These are phyloP conservation scores for Chaetomidium leptoderma DNA, from an alignment of 495 filamentous ascomycete genomes.

Conservation along the genomic window DNA sequence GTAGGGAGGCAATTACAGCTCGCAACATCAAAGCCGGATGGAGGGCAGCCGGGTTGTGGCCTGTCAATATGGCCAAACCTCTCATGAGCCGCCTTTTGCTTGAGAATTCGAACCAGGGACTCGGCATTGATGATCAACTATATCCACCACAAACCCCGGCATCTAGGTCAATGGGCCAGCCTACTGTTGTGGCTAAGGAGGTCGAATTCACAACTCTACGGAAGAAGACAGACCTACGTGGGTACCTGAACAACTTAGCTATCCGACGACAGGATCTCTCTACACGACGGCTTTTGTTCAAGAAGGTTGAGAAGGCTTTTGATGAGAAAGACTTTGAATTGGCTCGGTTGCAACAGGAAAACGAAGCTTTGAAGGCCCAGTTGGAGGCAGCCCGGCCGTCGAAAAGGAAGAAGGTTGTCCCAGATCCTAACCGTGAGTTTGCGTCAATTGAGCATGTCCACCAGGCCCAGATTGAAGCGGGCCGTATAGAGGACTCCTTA, in stretches of 20 bases:
- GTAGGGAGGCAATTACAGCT: not conserved
- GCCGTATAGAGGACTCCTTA: too few species aligned
- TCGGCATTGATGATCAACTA: not conserved
- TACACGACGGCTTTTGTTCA: not conserved
- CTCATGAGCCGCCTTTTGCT: not conserved
- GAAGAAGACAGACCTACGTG: not conserved
- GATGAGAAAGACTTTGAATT: constrained; percentile 1
- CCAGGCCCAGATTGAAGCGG: too few species aligned
- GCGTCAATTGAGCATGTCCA: too few species aligned
- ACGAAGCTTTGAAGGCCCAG: not conserved
- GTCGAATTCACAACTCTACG: not conserved
- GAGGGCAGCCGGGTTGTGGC: constrained; percentile 1
- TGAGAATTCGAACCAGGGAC: not conserved
- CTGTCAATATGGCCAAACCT: constrained; percentile 1
- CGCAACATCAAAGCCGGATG: not conserved
- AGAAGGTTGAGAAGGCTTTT: constrained; percentile 1
- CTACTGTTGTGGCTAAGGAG: not conserved
- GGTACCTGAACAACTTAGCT: not conserved
- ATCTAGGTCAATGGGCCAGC: not conserved
- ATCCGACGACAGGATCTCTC: not conserved
- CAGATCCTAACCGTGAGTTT: not conserved
- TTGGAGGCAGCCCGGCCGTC: not conserved
- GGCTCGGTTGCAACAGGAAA: not conserved
- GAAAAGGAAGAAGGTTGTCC: not conserved
- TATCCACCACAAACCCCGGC: not conserved